Percentiles rank a stretch among this genome's conserved stretches.
phyloP scores from a whole-genome alignment of 140 eudicot genomes.

The Anethum foeniculum region DNA sequence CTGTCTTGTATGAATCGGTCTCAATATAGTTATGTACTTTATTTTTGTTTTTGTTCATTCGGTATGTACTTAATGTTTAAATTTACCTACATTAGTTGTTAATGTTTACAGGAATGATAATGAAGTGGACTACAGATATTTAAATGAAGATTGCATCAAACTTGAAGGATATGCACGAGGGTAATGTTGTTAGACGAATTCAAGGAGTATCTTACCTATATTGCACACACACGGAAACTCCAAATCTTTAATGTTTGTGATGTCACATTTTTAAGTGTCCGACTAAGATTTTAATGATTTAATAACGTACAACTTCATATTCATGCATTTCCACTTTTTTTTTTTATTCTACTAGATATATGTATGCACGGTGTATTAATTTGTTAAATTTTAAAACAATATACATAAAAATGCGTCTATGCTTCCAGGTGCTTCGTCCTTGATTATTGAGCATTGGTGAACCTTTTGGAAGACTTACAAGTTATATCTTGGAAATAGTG shows the following conservation, averaged over 20 bases:
- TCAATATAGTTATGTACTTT: slow-evolving; percentile 2
- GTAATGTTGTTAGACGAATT: neutral
- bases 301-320: neutral
- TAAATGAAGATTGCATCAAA: neutral
- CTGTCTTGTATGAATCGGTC: slow-evolving; percentile 1
- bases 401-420: neutral
- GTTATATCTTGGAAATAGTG: neutral
- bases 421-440: neutral
- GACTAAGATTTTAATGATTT: neutral
- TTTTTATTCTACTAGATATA: neutral
- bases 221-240: neutral
- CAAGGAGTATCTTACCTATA: neutral
- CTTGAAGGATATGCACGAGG: neutral
- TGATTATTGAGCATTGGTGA: neutral
- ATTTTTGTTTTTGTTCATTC: neutral
- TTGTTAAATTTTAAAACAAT: neutral
- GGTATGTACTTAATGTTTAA: neutral
- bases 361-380: neutral
- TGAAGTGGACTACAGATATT: neutral
- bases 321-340: neutral
- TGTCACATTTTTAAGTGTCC: neutral
- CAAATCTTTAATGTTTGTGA: neutral
- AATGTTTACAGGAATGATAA: neutral
- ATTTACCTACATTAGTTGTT: neutral
- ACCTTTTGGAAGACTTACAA: neutral